Conservation (phyloP, 176 grass and related monocot species). For the Pontederia paniculata region DNA sequence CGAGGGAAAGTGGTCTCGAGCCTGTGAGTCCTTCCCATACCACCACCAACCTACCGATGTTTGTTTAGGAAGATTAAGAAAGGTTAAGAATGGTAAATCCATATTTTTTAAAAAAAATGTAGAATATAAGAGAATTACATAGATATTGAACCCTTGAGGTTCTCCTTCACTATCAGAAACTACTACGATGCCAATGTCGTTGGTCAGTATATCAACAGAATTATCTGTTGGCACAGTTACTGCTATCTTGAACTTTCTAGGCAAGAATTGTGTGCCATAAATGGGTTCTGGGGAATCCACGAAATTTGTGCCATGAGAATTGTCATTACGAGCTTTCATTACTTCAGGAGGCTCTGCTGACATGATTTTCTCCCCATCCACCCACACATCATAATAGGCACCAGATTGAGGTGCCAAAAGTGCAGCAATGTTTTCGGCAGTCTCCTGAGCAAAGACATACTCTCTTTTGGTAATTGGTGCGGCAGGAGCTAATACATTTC, state of each 20-base stretch:
- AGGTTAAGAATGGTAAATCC: neutral
- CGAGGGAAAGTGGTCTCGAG: constrained; percentile 82
- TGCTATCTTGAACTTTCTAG: constrained; percentile 89
- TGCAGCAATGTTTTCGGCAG: constrained; percentile 68
- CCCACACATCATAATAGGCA: constrained; percentile 94
- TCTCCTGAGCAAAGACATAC: constrained; percentile 62
- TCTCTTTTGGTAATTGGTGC: constrained; percentile 65
- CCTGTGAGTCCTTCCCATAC: constrained; percentile 89
- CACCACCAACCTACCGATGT: constrained; percentile 76
- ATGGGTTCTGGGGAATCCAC: constrained; percentile 81
- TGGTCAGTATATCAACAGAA: constrained; percentile 87
- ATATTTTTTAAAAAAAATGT: neutral
- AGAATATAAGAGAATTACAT: constrained; percentile 38
- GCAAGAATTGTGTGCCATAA: constrained; percentile 82
- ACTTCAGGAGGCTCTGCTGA: constrained; percentile 79
- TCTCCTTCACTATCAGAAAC: constrained; percentile 72
- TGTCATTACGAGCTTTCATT: constrained; percentile 68
- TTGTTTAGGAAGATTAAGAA: neutral
- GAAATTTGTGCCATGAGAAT: constrained; percentile 81
- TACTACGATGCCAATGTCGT: constrained; percentile 87
- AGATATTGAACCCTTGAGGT: constrained; percentile 78
- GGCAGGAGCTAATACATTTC: constrained; percentile 90
- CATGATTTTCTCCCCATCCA: constrained; percentile 94
- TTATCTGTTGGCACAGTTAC: constrained; percentile 73
- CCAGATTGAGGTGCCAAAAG: constrained; percentile 79